Evolutionary conservation across 2,329 filamentous ascomycete genomes (phyloP).

Genomic region (Trichothecium sympodiale): DNA sequence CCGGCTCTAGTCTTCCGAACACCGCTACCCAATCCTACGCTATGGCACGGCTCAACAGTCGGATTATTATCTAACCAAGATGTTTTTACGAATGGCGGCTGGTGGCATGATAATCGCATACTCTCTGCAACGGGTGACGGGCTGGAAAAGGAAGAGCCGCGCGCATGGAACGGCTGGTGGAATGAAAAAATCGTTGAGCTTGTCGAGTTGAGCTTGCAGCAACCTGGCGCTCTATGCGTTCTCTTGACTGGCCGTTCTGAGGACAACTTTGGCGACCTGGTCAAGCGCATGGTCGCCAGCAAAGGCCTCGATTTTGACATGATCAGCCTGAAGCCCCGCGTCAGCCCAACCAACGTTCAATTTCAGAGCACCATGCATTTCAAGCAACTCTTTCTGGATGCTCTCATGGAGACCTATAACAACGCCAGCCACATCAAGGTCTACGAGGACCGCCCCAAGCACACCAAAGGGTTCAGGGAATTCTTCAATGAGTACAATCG

Average conservation of each 20-base stretch:
- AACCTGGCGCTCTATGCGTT: slow-evolving; percentile 75
- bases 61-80: slow-evolving; percentile 68
- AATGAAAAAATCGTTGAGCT: slow-evolving; percentile 82
- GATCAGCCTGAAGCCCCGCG: slow-evolving; percentile 74
- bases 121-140: slow-evolving; percentile 80
- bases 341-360: slow-evolving; percentile 66
- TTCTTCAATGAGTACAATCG: slow-evolving; percentile 74
- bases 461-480: slow-evolving; percentile 72
- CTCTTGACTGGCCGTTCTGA: slow-evolving; percentile 82
- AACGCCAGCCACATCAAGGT: slow-evolving; percentile 72
- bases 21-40: slow-evolving; percentile 74
- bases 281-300: slow-evolving; percentile 70
- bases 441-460: slow-evolving; percentile 55
- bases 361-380: slow-evolving; percentile 82
- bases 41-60: slow-evolving; percentile 75
- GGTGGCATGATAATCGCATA: slow-evolving; percentile 92
- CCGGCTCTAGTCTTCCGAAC: slow-evolving; percentile 66
- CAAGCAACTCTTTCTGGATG: slow-evolving; percentile 75
- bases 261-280: slow-evolving; percentile 61
- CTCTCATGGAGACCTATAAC: slow-evolving; percentile 77
- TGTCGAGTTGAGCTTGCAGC: slow-evolving; percentile 67
- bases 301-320: slow-evolving; percentile 81
- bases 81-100: slow-evolving; percentile 71
- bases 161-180: slow-evolving; percentile 91
- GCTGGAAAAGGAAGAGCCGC: slow-evolving; percentile 66